Conservation (phyloP, 2,329 filamentous ascomycete species). For the Tolypocladium nubicola region DNA sequence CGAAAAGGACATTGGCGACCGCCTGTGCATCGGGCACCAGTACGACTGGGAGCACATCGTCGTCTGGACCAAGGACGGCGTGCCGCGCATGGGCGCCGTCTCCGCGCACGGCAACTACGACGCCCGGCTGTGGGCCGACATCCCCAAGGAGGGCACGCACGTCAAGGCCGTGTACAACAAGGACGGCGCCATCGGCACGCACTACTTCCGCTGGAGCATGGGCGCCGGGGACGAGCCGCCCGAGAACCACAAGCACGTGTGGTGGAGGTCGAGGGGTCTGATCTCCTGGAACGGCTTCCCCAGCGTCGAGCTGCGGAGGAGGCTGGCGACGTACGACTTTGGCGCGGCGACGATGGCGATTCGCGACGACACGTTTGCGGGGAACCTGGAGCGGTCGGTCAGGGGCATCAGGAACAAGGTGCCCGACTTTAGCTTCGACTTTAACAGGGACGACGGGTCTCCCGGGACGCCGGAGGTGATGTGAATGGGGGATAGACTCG, state of each 20-base stretch:
- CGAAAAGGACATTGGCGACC: slow-evolving; percentile 26
- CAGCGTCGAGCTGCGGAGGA: slow-evolving; percentile 1
- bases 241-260: slow-evolving; percentile 21
- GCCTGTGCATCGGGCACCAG: slow-evolving; percentile 21
- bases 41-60: slow-evolving; percentile 29
- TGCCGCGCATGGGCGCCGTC: slow-evolving; percentile 16
- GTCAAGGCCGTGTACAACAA: slow-evolving; percentile 27
- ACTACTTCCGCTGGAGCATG: slow-evolving; percentile 20
- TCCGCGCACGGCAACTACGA: slow-evolving; percentile 22
- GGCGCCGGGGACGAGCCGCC: slow-evolving; percentile 8
- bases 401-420: neutral
- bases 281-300: slow-evolving; percentile 22
- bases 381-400: slow-evolving; percentile 4
- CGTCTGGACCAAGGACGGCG: slow-evolving; percentile 17
- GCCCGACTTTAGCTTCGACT: slow-evolving; percentile 6
- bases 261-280: slow-evolving; percentile 16
- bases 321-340: slow-evolving; percentile 7
- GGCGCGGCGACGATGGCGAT: slow-evolving; percentile 6
- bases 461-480: neutral
- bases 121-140: slow-evolving; percentile 7
- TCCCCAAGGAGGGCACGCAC: slow-evolving; percentile 18
- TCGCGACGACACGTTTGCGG: slow-evolving; percentile 2
- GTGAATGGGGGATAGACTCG: no score
- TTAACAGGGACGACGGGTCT: slow-evolving; percentile 5
- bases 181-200: slow-evolving; percentile 18